Base-by-base conservation (phyloP, 805 yeast genomes). In the Candida glaebosa region DNA sequence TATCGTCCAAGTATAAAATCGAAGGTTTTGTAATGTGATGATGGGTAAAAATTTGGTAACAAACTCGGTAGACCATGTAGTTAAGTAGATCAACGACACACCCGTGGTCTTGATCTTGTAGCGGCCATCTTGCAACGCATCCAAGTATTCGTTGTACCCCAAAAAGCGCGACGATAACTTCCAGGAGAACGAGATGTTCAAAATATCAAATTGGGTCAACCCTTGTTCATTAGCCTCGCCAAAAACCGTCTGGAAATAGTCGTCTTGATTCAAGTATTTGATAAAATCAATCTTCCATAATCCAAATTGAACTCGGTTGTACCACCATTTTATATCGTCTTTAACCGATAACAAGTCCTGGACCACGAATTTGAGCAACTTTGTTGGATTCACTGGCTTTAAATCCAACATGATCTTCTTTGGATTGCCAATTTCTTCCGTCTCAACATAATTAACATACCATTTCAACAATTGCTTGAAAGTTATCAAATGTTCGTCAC, bases 1-100 rank as follows among this genome's bases (percentile, higher is more conserved):
- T 35, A 69, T 49, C 7, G 75, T 69, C 75, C 74, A 69, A 15
- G 65, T 53, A 41, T 52, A 66, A 30, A 69, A 50, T 37, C 56
- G 57, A 49, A 67, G 48, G 42, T 61, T 47, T 38, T 69, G 64
- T 8, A 45, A 41, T 43, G 56, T 57, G 18, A 58, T 45, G n/a
- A 64, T 50, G 0, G 75, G 75, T 40, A 69, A 44, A 47, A 69
- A 69, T 34, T 54, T 53, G 16, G 58, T 55, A 10, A 69, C 43
- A 31, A 67, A 69, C 2, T 56, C 64, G 2, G 44, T 34, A 1
- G 67, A 57, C 73, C 73, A 69, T 9, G 70, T 67, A 46, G 53
- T 48, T 20, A 67, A 49, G 44, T 69, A 67, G 25, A 68, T 47
- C 20, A 69, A 42, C 5, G 73, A 67, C 1, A 69, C 57, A 0